Evolutionary conservation across 2,329 filamentous ascomycete species (phyloP).

Genomic region (Dactylellina haptotyla): DNA sequence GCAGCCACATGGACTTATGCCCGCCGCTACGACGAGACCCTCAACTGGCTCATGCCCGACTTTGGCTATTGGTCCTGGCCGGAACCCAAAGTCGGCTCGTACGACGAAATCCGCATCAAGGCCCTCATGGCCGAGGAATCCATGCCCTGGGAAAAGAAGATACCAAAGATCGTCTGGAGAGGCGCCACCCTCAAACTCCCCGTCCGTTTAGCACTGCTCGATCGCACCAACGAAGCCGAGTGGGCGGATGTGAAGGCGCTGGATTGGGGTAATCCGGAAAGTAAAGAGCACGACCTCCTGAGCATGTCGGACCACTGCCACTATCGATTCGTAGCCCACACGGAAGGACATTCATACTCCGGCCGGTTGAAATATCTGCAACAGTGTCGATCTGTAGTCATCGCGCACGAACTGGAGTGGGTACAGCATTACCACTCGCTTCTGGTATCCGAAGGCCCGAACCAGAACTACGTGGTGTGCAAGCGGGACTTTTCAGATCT

Average conservation of each 20-base stretch:
- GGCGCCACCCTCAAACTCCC: slow-evolving; percentile 57
- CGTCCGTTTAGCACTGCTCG: slow-evolving; percentile 59
- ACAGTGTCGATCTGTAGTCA: slow-evolving; percentile 65
- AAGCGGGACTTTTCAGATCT: slow-evolving; percentile 63
- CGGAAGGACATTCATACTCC: slow-evolving; percentile 68
- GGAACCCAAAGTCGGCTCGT: slow-evolving; percentile 65
- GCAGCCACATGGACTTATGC: slow-evolving; percentile 64
- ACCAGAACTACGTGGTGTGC: slow-evolving; percentile 66
- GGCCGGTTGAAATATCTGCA: slow-evolving; percentile 68
- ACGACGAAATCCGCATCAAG: slow-evolving; percentile 55
- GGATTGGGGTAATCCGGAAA: slow-evolving; percentile 62
- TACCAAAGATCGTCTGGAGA: slow-evolving; percentile 57
- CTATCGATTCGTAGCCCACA: slow-evolving; percentile 68
- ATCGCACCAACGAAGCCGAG: slow-evolving; percentile 57
- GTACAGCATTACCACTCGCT: slow-evolving; percentile 66
- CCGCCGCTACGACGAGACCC: slow-evolving; percentile 60
- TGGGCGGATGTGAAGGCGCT: slow-evolving; percentile 62
- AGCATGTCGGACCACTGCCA: slow-evolving; percentile 67
- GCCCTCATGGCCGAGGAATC: slow-evolving; percentile 53
- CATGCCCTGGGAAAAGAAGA: slow-evolving; percentile 54
- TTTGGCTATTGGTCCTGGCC: slow-evolving; percentile 69
- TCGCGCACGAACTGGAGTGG: slow-evolving; percentile 66
- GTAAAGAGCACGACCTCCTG: slow-evolving; percentile 62
- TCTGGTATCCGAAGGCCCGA: slow-evolving; percentile 63
- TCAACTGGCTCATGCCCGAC: slow-evolving; percentile 68